Base-by-base conservation (phyloP, 2,329 filamentous ascomycete genomes). In the Neoarthrinium moseri region DNA sequence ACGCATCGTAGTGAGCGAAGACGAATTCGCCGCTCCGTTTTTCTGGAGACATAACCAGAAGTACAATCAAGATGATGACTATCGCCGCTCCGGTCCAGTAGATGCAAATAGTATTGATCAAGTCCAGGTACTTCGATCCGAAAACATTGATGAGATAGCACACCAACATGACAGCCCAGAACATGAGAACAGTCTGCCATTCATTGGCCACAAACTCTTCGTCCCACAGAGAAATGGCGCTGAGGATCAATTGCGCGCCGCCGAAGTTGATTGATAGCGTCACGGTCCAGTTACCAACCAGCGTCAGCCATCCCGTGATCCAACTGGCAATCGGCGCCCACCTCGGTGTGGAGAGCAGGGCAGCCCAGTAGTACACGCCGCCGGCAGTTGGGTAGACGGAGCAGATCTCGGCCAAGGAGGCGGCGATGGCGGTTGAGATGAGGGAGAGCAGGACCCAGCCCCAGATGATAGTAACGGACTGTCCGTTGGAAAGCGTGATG, bases 71-170 rank as follows among this genome's bases (percentile, higher is more conserved):
- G 36, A 71, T 61, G 39, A 70, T 62, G 38, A 88, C 49, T 4
- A 87, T 83, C 33, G 80, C 83, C 1, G 75, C 74, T 0, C 69
- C 78, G 0, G 85, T 89, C 85, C 85, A 89, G 60, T 81, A 86
- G 44, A 88, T 87, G 61, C 85, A 88, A 37, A 87, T 64, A 56
- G 86, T 87, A 60, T 88, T 88, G 60, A 89, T 84, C 43, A 86
- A 54, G 58, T 87, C 83, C 39, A 89, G 66, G 45, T 70, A 58
- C 43, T 73, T 78, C 5, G 80, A 73, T 1, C 73, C 75, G 56
- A 87, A 88, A 18, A 83, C 74, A 59, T 88, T 89, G 40, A 87
- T 72, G 7, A 73, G 51, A 55, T 83, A 83, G 57, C 80, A 85
- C 21, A 87, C 61, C 6, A 81, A 52, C 78, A 86, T 86, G 17